Conservation (phyloP, 192 early-diverging fungal genomes). For the Martensiomyces pterosporus region DNA sequence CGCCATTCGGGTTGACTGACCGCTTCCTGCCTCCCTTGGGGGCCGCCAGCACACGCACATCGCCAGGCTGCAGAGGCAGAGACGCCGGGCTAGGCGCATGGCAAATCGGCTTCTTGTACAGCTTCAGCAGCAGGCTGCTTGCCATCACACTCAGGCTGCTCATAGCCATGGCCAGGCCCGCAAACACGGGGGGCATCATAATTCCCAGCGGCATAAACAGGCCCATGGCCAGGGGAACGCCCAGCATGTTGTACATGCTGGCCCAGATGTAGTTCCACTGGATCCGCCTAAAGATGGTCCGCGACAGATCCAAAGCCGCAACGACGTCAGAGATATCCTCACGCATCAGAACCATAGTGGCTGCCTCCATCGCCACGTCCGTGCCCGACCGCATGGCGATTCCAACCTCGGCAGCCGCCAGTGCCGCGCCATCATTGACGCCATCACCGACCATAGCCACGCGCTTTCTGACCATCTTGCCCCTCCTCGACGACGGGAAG, state of each 20-base stretch:
- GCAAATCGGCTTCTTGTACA: conserved; percentile 52
- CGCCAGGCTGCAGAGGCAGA: conserved; percentile 15
- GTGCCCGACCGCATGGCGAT: conserved; percentile 88
- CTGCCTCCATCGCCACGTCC: conserved; percentile 95
- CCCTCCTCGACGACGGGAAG: conserved; percentile 1
- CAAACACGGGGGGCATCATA: conserved; percentile 85
- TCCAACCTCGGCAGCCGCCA: conserved; percentile 81
- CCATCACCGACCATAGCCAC: conserved; percentile 96
- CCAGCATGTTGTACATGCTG: conserved; percentile 81
- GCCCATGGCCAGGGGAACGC: conserved; percentile 94
- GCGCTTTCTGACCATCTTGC: conserved; percentile 14
- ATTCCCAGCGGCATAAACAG: conserved; percentile 80
- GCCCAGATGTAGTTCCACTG: conserved; percentile 88
- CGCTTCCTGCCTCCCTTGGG: conserved; percentile 10
- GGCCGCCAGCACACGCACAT: conserved; percentile 28
- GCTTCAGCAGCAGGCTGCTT: conserved; percentile 80
- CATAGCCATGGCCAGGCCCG: conserved; percentile 91
- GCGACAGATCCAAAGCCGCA: conserved; percentile 75
- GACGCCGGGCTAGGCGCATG: conserved; percentile 15
- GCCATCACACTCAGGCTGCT: conserved; percentile 89
- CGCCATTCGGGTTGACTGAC: background rate
- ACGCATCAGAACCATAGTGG: conserved; percentile 88
- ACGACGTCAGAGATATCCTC: conserved; percentile 84
- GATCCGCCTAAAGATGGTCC: conserved; percentile 82
- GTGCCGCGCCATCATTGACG: conserved; percentile 90